Base-by-base conservation (phyloP, 164 flowering plant genomes). In the Euptelea pleiosperma region DNA sequence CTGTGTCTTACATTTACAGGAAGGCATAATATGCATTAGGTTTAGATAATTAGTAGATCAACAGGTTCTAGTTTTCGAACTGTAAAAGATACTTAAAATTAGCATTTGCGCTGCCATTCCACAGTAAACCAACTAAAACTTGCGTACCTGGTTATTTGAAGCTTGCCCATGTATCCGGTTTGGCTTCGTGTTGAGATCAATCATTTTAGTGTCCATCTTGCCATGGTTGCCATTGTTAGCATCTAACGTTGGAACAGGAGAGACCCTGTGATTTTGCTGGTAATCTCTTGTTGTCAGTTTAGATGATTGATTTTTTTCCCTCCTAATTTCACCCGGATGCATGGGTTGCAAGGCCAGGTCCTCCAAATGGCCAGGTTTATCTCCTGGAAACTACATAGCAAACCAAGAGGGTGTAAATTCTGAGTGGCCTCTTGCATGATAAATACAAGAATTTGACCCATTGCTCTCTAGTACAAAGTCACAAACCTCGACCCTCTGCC, bases 401-500 rank as follows among this genome's bases (percentile, higher is more conserved):
- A 48, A 34, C 51, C 37, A 60, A 21, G 44, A 24, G 14, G 22
- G 19, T 7, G 22, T 35, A 29, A 43, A 48, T 47, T 52, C 37
- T 25, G 4, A 21, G 30, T 53, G 15, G 14, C 8, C 21, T 28
- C 19, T n/a, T 8, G 21, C 11, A 34, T 7, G 4, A 6, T 1
- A 60, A 57, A 31, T 25, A 31, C 35, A 30, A 37, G 8, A 49
- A 40, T 60, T 54, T 31, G 24, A 67, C 4, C 29, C 12, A 52
- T 18, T 7, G 28, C 14, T 28, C 37, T 25, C 16, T 3, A 62
- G 31, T 28, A 25, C 11, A 58, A 43, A 51, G 35, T 45, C 49
- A 78, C 86, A 72, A 71, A 89, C 98, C 96, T 87, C 88, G 53
- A 83, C 84, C 75, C 88, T 81, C 75, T 92, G 98, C 78, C 98